Evolutionary conservation across 2,329 filamentous ascomycete genomes (phyloP).

Genomic region (Alternaria postmessia): DNA sequence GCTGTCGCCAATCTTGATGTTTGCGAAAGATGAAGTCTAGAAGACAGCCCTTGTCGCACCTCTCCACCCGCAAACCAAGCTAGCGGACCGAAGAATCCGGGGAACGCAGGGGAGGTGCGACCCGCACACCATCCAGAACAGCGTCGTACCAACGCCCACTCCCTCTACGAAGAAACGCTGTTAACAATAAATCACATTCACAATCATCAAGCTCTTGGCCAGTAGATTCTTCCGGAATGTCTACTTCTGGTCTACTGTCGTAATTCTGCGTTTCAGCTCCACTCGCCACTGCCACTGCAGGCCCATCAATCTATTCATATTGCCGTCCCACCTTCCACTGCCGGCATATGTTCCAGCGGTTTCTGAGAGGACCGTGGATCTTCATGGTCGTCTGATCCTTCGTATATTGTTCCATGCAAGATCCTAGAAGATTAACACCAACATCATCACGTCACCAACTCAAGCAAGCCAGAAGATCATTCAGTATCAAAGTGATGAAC

Average conservation of each 20-base stretch:
- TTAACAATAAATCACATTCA: neutral
- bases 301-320: conserved; percentile 10
- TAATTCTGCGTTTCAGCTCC: neutral
- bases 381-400: conserved; percentile 9
- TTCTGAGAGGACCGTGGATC: neutral
- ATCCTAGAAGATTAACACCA: neutral
- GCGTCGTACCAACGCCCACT: neutral
- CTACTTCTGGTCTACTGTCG: neutral
- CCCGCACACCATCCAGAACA: neutral
- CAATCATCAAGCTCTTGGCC: neutral
- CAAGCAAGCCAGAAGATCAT: neutral
- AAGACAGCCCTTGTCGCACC: neutral
- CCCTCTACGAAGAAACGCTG: neutral
- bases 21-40: conserved; percentile 3
- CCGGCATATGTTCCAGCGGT: neutral
- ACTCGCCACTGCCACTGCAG: conserved; percentile 3
- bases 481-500: conserved; percentile 19
- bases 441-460: neutral
- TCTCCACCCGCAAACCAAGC: conserved; percentile 1
- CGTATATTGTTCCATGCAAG: neutral
- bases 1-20: neutral
- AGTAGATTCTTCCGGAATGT: neutral
- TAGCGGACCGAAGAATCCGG: conserved; percentile 21
- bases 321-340: conserved; percentile 8
- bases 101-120: conserved; percentile 1